Evolutionary conservation across 1,284 basidiomycete species (phyloP), one percentile per base, ranked within the genome.

Genomic region (Leccinum subspadiceum): DNA sequence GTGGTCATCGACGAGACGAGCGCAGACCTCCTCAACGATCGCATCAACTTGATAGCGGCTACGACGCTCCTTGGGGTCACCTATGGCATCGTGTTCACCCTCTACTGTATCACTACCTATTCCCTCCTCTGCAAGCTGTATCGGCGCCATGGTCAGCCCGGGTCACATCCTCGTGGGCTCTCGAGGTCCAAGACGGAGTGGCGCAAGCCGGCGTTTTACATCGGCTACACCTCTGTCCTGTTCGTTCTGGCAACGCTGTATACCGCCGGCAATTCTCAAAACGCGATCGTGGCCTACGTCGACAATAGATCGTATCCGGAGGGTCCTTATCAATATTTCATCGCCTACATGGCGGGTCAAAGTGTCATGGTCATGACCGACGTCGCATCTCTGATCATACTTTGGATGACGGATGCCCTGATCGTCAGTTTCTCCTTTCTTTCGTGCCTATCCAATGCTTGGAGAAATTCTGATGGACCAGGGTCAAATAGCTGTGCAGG

Each of bases 231-330:
- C 15, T 57, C 64, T n/a, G 35, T 67, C 55, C 29, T 77, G 22
- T 76, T 77, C 54, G 52, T 66, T 24, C 54, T 74, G 12, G 72
- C 59, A 37, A 73, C 70, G 10, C 24, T 76, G 31, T 76, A 68
- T 56, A 68, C 69, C 10, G 68, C 65, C 17, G 64, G 69, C 37
- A 71, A 70, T 57, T 66, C 70, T 37, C 65, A 68, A 26, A 61
- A 64, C 4, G 59, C 68, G 8, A 66, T 73, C 52, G 56, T 73
- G 8, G 67, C 63, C 49, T 77, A 69, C 58, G 68, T 78, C 53
- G 67, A 77, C n/a, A 70, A 77, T 54, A 69, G 76, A 56, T 54
- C 66, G 39, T 74, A 64, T 56, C 68, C 72, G 1, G 73, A 68
- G n/a, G 75, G 76, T 7, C 73, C 75, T 6, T 68, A 60, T 37